phyloP scores from a whole-genome alignment of 441 rosid genomes.

The Gossypium trilobum region DNA sequence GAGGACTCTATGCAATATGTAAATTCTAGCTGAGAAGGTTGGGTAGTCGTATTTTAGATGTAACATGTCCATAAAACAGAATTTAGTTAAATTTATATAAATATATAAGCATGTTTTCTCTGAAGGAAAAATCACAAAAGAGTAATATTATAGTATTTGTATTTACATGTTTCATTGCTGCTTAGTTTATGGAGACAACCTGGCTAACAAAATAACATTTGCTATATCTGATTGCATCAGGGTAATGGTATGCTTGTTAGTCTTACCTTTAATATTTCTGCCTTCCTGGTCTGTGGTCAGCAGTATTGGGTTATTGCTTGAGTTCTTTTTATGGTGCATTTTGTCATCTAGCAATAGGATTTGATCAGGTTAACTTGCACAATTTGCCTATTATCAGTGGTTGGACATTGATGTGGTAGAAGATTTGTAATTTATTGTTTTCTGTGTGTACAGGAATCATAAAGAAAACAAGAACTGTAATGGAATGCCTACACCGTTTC shows the following conservation, averaged over 20 bases:
- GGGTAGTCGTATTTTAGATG: background rate
- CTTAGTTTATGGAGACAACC: background rate
- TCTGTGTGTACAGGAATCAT: slow-evolving; percentile 55
- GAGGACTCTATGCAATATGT: background rate
- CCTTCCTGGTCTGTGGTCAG: background rate
- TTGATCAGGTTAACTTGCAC: background rate
- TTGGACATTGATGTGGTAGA: background rate
- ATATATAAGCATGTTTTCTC: background rate
- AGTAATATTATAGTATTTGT: background rate
- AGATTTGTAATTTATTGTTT: background rate
- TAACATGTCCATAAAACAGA: background rate
- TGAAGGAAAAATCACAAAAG: background rate
- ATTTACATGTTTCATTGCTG: background rate
- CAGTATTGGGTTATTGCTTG: background rate
- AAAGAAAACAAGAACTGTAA: slow-evolving; percentile 88
- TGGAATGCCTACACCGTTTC: slow-evolving; percentile 95
- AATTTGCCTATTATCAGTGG: background rate
- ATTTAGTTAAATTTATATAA: background rate
- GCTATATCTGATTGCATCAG: background rate
- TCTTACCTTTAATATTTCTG: background rate
- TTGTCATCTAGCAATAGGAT: background rate
- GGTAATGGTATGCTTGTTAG: background rate
- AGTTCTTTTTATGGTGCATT: background rate
- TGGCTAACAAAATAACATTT: background rate
- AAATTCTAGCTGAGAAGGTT: background rate